Percentiles rank a stretch among this genome's conserved stretches.
phyloP scores from a whole-genome alignment of 768 basidiomycete species.

The Suillus luteus region DNA sequence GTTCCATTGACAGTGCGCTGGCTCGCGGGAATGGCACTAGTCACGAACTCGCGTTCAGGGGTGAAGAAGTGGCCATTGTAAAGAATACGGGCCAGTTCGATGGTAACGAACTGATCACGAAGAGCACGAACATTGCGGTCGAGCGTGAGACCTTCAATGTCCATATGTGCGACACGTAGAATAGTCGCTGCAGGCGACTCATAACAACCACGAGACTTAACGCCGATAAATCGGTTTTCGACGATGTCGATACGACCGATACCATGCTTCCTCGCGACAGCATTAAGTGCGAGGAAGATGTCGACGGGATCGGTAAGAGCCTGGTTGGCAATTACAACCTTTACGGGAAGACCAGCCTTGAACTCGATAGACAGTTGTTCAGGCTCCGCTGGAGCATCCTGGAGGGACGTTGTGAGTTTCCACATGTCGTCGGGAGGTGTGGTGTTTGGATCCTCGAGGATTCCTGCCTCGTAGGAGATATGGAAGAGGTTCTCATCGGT shows the following conservation, averaged over 20 bases:
- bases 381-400: slow-evolving; percentile 76
- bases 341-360: slow-evolving; percentile 81
- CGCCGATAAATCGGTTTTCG: slow-evolving; percentile 99
- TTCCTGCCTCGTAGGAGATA: slow-evolving; percentile 99
- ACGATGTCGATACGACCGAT: slow-evolving; percentile 98
- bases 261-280: slow-evolving; percentile 92
- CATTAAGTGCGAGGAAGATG: slow-evolving; percentile 89
- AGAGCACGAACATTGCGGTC: slow-evolving; percentile 96
- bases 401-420: slow-evolving; percentile 89
- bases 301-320: slow-evolving; percentile 92
- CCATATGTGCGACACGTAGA: slow-evolving; percentile 92
- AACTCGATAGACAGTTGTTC: slow-evolving; percentile 88
- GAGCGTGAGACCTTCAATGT: slow-evolving; percentile 96
- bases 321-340: slow-evolving; percentile 67
- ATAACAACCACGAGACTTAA: slow-evolving; percentile 99
- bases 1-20: slow-evolving; percentile 96
- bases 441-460: slow-evolving; percentile 94
- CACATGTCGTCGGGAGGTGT: slow-evolving; percentile 98
- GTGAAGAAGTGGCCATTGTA: slow-evolving; percentile 99
- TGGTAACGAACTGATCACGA: slow-evolving; percentile 93
- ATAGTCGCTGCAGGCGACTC: slow-evolving; percentile 97
- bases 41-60: slow-evolving; percentile 96
- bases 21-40: slow-evolving; percentile 86
- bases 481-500: slow-evolving; percentile 99
- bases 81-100: slow-evolving; percentile 85